Evolutionary conservation across 768 basidiomycete species (phyloP), one percentile per base, ranked within the genome.

Genomic region (Russula foetens): DNA sequence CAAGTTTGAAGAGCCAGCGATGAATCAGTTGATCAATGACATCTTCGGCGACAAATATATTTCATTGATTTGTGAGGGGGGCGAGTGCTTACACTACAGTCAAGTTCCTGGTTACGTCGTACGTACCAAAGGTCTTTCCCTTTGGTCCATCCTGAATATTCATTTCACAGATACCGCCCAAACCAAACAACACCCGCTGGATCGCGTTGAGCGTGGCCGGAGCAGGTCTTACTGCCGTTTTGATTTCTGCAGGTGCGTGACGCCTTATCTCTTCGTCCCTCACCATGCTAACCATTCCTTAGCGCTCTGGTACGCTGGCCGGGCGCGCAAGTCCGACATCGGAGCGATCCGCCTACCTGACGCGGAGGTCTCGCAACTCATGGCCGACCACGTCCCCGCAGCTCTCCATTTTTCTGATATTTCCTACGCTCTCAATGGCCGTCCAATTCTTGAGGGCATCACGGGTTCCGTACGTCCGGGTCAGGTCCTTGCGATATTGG

Each of bases 401-500:
- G 86, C 88, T 0, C 81, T 99, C n/a, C 89, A 96, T 71, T 98
- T 98, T 75, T 84, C 84, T 51, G 77, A 84, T 58, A 76, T 98
- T 59, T 84, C 90, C 0, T 99, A 99, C 73, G 78, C 79, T 2
- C 81, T 97, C 24, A 76, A 79, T 4, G 76, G 77, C 43, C 81
- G 84, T 44, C 75, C 77, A 4, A 88, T 98, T 52, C 79, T 98
- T n/a, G 84, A 87, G 65, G 77, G 77, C 51, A 86, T 98, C 55
- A 85, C 86, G 0, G 96, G 96, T 4, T 80, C 81, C 11, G 90
- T 92, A 46, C 84, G 88, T 66, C 88, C 94, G 0, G 96, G 96
- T 7, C 89, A 94, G 71, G 77, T 98, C 53, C 85, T 95, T 76
- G 96, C 94, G 1, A 90, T 98, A 67, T 94, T 98, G 89, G 96